These are phyloP conservation scores for Kuraishia hungarica DNA, from an alignment of 805 yeast species.

Conservation along the genomic window DNA sequence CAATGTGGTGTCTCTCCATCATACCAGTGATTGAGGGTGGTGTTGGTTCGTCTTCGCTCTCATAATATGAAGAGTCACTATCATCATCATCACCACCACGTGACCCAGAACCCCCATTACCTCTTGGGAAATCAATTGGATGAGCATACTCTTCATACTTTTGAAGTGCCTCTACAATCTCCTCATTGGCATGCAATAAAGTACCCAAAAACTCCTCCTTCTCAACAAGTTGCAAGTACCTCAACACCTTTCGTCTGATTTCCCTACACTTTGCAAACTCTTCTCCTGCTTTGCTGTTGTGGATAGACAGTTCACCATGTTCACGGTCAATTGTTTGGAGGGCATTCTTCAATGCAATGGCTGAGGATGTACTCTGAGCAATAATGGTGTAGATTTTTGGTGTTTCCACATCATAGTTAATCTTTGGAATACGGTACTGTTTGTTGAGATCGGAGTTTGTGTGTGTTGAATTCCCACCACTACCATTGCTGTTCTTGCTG, in stretches of 20 bases:
- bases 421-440: constrained; percentile 55
- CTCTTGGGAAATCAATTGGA: constrained; percentile 28
- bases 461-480: too few species aligned
- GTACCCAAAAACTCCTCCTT: constrained; percentile 86
- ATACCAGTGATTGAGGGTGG: neutral
- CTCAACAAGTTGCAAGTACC: constrained; percentile 77
- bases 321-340: constrained; percentile 34
- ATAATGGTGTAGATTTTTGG: constrained; percentile 62
- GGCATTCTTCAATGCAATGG: constrained; percentile 62
- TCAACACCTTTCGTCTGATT: constrained; percentile 67
- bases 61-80: neutral
- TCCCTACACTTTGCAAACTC: constrained; percentile 69
- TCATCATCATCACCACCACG: constrained; percentile 26
- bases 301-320: constrained; percentile 47
- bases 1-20: neutral
- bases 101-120: constrained; percentile 32
- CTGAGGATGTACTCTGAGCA: constrained; percentile 67
- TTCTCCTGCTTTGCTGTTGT: constrained; percentile 49
- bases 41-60: neutral
- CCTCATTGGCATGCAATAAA: constrained; percentile 83
- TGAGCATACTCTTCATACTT: constrained; percentile 52
- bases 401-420: constrained; percentile 60
- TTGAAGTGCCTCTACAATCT: constrained; percentile 66
- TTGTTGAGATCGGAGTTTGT: constrained; percentile 31
- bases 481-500: constrained; percentile 1